A percentile compares a stretch with the other conserved stretches of the same genome.
phyloP scores from a whole-genome alignment of 148 eudicot genomes.

The Polygonum maritimum region DNA sequence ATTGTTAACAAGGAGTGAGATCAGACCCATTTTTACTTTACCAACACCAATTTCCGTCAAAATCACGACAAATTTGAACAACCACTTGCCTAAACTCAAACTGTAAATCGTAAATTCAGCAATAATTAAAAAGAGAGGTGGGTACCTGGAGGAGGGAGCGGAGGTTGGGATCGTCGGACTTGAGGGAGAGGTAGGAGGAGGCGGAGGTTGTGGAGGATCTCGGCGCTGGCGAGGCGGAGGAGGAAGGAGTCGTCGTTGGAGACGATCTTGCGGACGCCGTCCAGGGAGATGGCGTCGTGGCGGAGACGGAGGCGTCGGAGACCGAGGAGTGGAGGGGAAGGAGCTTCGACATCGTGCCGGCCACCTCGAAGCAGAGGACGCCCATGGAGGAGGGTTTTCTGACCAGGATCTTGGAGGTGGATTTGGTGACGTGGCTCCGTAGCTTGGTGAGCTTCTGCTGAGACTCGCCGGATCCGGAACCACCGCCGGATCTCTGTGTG shows the following conservation, averaged over 20 bases:
- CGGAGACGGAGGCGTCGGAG: conserved; percentile 34
- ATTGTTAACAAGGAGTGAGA: neutral
- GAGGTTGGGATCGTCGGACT: conserved; percentile 40
- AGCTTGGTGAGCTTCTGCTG: conserved; percentile 60
- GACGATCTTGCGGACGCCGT: conserved; percentile 70
- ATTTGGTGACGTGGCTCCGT: conserved; percentile 19
- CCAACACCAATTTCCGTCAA: neutral
- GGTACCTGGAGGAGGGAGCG: conserved; percentile 27
- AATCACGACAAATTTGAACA: neutral
- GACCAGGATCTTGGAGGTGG: conserved; percentile 21
- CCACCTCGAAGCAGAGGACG: conserved; percentile 63
- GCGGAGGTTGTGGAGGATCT: conserved; percentile 41
- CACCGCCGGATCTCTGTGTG: too few relatives aligned
- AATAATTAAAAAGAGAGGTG: too few relatives aligned
- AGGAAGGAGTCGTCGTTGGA: conserved; percentile 72
- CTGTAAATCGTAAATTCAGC: too few relatives aligned
- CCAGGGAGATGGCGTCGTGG: conserved; percentile 33
- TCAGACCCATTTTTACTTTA: neutral
- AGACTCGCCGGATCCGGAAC: too few relatives aligned
- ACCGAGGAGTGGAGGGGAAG: conserved; percentile 52
- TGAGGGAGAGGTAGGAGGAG: conserved; percentile 28
- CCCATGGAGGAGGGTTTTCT: conserved; percentile 33
- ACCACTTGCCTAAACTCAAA: too few relatives aligned
- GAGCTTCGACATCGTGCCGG: conserved; percentile 58
- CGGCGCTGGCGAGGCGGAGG: conserved; percentile 60